Evolutionary conservation across 176 grass and related monocot species (phyloP).

Genomic region (Eremochloa ophiuroides): DNA sequence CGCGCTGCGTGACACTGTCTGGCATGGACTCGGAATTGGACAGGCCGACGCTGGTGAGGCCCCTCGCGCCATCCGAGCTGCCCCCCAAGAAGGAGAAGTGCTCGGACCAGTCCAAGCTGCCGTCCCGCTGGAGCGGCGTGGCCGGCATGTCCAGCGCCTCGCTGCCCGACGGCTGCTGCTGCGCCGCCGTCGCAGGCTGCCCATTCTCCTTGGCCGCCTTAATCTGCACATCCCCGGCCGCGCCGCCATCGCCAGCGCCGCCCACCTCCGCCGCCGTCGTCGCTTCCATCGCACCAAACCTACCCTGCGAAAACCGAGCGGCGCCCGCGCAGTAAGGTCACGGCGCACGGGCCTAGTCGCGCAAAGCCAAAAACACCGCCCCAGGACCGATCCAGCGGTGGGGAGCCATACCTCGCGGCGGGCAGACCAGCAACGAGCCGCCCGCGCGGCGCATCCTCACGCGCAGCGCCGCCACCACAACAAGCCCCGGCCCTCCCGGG

Average conservation of each 20-base stretch:
- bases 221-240: slow-evolving; percentile 38
- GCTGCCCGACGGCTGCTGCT: slow-evolving; percentile 3
- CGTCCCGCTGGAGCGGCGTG: slow-evolving; percentile 21
- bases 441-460: neutral
- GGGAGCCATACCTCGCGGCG: slow-evolving; percentile 23
- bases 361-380: neutral
- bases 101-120: slow-evolving; percentile 76
- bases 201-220: slow-evolving; percentile 59
- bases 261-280: slow-evolving; percentile 40
- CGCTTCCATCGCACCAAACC: slow-evolving; percentile 54
- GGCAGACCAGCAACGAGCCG: neutral
- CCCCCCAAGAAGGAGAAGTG: slow-evolving; percentile 59
- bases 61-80: slow-evolving; percentile 28
- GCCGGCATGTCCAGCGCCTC: slow-evolving; percentile 45
- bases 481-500: neutral
- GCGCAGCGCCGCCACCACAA: neutral
- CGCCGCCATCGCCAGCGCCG: slow-evolving; percentile 24
- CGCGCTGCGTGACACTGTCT: slow-evolving; percentile 27
- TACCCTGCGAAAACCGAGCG: neutral
- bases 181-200: slow-evolving; percentile 22
- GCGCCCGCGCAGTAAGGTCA: neutral
- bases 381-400: neutral
- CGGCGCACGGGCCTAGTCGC: neutral
- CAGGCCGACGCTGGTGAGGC: neutral
- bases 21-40: slow-evolving; percentile 37